A percentile compares a stretch with the other conserved stretches of the same genome.
phyloP scores from a whole-genome alignment of 441 rosid species.

The Pelargonium cotyledonis region DNA sequence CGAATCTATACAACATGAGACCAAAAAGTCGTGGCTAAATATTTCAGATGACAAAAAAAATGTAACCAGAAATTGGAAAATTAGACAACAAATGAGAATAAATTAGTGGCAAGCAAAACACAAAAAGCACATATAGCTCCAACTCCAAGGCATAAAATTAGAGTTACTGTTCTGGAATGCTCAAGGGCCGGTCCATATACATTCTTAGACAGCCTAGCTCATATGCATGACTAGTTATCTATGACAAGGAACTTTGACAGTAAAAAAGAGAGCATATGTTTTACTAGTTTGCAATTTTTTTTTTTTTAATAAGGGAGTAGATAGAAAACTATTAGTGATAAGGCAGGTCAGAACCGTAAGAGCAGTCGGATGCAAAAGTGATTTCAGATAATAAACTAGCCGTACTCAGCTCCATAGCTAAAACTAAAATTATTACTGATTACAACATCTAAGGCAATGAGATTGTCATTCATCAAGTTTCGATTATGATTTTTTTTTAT shows the following conservation, averaged over 20 bases:
- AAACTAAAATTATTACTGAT: not conserved
- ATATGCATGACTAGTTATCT: too few species aligned
- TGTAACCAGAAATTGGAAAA: not conserved
- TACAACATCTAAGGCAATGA: too few species aligned
- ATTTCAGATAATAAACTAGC: not conserved
- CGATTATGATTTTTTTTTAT: too few species aligned
- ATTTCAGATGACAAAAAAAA: not conserved
- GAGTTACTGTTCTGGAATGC: too few species aligned
- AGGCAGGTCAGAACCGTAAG: not conserved
- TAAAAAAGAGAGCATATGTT: not conserved
- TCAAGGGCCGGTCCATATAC: too few species aligned
- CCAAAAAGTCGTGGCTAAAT: not conserved
- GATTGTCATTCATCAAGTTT: too few species aligned
- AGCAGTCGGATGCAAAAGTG: not conserved
- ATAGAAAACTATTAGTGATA: not conserved
- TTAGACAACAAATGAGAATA: not conserved
- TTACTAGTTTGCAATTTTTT: not conserved
- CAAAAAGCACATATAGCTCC: not conserved
- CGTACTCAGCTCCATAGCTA: not conserved
- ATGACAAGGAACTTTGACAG: not conserved
- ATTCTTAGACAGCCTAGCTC: too few species aligned
- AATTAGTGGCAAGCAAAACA: not conserved
- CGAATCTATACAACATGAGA: conserved; percentile 47
- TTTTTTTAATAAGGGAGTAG: not conserved
- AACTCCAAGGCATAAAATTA: not conserved